These are phyloP conservation scores for Musa troglodytarum DNA, from an alignment of 176 grass and related monocot genomes.

Conservation along the genomic window DNA sequence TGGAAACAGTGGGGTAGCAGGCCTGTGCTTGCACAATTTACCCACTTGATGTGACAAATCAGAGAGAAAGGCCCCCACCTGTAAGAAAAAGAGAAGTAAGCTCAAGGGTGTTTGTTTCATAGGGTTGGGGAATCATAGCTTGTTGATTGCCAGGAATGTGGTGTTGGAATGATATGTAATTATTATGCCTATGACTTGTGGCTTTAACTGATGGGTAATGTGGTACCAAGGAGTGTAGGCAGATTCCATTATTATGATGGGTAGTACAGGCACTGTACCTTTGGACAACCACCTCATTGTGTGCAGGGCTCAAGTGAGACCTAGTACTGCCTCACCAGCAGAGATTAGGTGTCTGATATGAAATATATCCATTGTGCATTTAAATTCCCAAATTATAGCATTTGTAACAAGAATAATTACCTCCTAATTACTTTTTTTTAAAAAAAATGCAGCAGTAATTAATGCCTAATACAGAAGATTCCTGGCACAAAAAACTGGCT, in stretches of 20 bases:
- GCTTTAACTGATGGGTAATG: background rate
- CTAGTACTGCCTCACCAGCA: background rate
- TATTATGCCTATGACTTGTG: background rate
- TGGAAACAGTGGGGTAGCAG: background rate
- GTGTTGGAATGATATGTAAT: background rate
- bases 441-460: too few species aligned
- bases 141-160: background rate
- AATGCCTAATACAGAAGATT: too few species aligned
- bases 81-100: background rate
- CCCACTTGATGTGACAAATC: slow-evolving; percentile 9
- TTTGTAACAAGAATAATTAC: too few species aligned
- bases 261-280: background rate
- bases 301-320: background rate
- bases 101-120: background rate
- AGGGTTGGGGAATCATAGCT: background rate
- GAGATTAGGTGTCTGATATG: background rate
- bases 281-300: background rate
- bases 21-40: background rate
- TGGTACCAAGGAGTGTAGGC: too few species aligned
- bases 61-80: too few species aligned
- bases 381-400: too few species aligned
- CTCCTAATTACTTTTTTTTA: too few species aligned
- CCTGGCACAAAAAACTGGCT: too few species aligned
- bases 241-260: background rate
- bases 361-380: too few species aligned